Evolutionary conservation across 2,329 filamentous ascomycete genomes (phyloP), one percentile per base, ranked within the genome.

Genomic region (Tolypocladium tundrense): DNA sequence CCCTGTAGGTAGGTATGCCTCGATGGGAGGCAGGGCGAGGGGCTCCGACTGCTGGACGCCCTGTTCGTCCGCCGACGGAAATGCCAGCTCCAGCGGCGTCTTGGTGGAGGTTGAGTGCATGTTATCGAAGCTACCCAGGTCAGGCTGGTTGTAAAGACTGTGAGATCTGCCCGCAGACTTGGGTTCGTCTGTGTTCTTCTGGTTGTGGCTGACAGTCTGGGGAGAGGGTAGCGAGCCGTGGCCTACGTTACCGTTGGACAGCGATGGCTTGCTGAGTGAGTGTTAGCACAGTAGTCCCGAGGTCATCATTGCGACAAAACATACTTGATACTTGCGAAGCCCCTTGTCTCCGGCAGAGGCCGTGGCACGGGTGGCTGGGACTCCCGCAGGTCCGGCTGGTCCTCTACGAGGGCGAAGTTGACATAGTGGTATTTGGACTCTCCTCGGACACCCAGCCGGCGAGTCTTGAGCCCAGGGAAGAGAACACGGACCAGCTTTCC

Each of bases 371-470:
- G 77, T 4, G 72, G 71, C 45, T 75, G 73, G 16, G 77, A 73
- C 35, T 80, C 75, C 48, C 71, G 71, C 4, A 75, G 61, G 16
- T 82, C 79, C 4, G 77, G 71, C 57, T 81, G 75, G 59, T 86
- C 84, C 55, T 86, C 84, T 48, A 77, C 73, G 55, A 87, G 72
- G 14, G 76, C 77, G 65, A 88, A 88, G 67, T 86, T 86, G 53
- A 87, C 84, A 67, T 99, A 99, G 73, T 99, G 94, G 71, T 99
- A 99, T 71, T 99, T 99, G 16, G 94, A 99, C 75, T 97, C 93
- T 62, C 94, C 94, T 56, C 94, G 86, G 53, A 97, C 92, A 61
- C 94, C 94, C 14, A 99, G 79, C 62, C 94, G 84, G 59, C 94
- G 83, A 39, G 94, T 99, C 73, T 96, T 93, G 27, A 99, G 87